A percentile compares a stretch with the other conserved stretches of the same genome.
phyloP scores from a whole-genome alignment of 352 stramenopile genomes.

The Globisporangium rhizosaccharum region DNA sequence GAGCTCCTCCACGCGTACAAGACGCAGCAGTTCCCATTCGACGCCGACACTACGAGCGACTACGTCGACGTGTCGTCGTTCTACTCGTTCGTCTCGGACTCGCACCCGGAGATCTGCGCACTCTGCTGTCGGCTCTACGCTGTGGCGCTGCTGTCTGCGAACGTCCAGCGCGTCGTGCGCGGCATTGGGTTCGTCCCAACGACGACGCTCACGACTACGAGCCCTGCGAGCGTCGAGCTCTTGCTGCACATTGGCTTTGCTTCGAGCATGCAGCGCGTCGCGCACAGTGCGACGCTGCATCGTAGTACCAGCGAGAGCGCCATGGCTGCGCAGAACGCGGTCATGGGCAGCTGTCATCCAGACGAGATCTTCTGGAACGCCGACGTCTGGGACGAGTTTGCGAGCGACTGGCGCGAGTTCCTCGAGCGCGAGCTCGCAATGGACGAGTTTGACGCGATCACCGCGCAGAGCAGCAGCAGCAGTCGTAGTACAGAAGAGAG shows the following conservation, averaged over 20 bases:
- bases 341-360: conserved; percentile 18
- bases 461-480: conserved; percentile 8
- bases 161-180: conserved; percentile 44
- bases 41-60: conserved; percentile 59
- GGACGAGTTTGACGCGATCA: conserved; percentile 48
- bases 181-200: conserved; percentile 60
- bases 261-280: conserved; percentile 28
- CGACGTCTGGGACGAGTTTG: conserved; percentile 50
- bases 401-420: conserved; percentile 46
- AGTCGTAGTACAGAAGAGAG: not conserved
- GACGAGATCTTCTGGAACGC: conserved; percentile 50
- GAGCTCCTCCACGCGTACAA: conserved; percentile 62
- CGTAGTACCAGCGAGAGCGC: too few species aligned
- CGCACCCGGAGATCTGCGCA: conserved; percentile 70
- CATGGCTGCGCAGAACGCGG: not conserved
- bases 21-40: conserved; percentile 67
- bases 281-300: not conserved
- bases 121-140: conserved; percentile 76
- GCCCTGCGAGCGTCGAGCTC: conserved; percentile 43
- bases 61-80: conserved; percentile 81
- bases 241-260: conserved; percentile 71
- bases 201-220: conserved; percentile 42
- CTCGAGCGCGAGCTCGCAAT: conserved; percentile 49
- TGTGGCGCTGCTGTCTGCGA: conserved; percentile 49
- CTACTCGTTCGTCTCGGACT: conserved; percentile 81